Evolutionary conservation across 2,329 filamentous ascomycete species (phyloP), one percentile per base, ranked within the genome.

Genomic region (Aspergillus ochraceoroseus): DNA sequence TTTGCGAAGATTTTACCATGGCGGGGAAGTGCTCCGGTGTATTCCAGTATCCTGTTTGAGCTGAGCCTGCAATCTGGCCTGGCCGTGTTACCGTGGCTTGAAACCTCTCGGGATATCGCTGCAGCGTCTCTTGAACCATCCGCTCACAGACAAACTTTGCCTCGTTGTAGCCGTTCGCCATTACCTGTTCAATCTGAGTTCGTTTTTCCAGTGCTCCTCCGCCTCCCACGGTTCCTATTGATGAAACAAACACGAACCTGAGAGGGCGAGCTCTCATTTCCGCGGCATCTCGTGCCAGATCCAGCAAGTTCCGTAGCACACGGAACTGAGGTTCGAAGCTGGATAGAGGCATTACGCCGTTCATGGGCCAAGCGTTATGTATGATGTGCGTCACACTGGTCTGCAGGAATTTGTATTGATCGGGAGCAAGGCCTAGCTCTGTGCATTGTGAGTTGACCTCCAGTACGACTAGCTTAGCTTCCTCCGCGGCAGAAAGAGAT

Each of bases 41-140:
- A 46, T 79, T 79, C 76, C 76, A 80, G 49, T 70, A 71, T 0
- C 75, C 75, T 38, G 59, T 75, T 0, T 41, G 61, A 2, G 51
- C 66, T 0, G 68, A 72, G 0, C 76, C 76, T 1, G 75, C 63
- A 27, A 80, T 72, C 52, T 80, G 76, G 0, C 72, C 76, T 0
- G 69, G 59, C 0, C 75, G 65, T 0, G 73, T 67, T 0, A 54
- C 56, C 58, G 66, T 70, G 0, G 69, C 45, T 11, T 63, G 64
- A 58, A 77, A 75, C 1, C 48, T 56, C 0, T 61, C 41, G 0
- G 67, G 66, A 44, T 70, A 54, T n/a, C 57, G 50, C 38, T 69
- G 66, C 3, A 76, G 53, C 0, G 74, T 76, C 34, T 64, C 56
- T 33, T 71, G 65, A 0, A 78, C 63, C 56, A 76, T 71, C 2